Evolutionary conservation across 2,329 filamentous ascomycete species (phyloP).

Genomic region (Xylaria sp.): DNA sequence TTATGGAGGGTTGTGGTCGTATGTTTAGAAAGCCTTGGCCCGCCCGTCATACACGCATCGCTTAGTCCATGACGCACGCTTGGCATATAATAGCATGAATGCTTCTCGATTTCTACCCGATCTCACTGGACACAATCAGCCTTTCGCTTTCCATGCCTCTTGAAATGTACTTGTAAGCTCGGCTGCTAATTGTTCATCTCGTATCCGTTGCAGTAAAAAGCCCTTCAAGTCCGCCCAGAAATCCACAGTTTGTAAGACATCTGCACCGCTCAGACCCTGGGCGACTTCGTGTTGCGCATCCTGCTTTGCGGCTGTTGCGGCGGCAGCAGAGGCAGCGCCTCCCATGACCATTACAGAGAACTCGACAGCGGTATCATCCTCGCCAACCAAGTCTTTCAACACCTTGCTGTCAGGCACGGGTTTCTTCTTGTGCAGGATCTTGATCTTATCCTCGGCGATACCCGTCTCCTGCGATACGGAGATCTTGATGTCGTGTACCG

Average conservation of each 20-base stretch:
- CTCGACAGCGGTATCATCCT: constrained; percentile 63
- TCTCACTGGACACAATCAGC: constrained; percentile 28
- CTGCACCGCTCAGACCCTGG: constrained; percentile 60
- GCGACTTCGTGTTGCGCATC: constrained; percentile 53
- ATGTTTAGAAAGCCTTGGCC: constrained; percentile 18
- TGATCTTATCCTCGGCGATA: constrained; percentile 78
- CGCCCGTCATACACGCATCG: constrained; percentile 16
- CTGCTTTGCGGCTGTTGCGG: constrained; percentile 41
- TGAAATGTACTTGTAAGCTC: constrained; percentile 72
- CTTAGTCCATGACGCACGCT: neutral
- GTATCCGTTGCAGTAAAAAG: constrained; percentile 79
- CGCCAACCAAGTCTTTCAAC: constrained; percentile 71
- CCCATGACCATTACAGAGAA: constrained; percentile 89
- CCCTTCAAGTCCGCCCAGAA: constrained; percentile 89
- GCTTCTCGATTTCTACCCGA: neutral
- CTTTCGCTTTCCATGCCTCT: constrained; percentile 67
- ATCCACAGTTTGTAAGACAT: constrained; percentile 69
- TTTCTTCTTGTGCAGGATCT: constrained; percentile 86
- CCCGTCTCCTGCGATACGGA: constrained; percentile 67
- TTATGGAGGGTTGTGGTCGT: constrained; percentile 39
- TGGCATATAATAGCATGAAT: neutral
- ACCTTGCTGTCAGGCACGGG: constrained; percentile 79
- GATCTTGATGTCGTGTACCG: constrained; percentile 78
- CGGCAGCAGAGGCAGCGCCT: constrained; percentile 56
- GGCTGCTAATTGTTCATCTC: constrained; percentile 70